Evolutionary conservation across 352 stramenopile species (phyloP).

Genomic region (Pythium brassicae): DNA sequence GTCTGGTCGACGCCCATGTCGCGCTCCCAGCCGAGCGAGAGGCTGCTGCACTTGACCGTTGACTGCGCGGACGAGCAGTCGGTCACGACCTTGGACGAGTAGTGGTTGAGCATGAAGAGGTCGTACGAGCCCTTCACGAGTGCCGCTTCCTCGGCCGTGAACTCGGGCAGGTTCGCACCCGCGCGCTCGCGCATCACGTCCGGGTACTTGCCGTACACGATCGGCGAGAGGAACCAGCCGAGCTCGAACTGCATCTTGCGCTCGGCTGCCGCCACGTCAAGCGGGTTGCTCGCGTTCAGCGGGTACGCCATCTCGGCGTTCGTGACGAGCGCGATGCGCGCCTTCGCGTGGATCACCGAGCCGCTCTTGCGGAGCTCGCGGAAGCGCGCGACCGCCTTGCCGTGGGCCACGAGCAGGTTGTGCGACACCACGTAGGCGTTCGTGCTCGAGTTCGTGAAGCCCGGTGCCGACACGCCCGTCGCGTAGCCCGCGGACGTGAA

Average conservation of each 20-base stretch:
- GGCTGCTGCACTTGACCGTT: constrained; percentile 24
- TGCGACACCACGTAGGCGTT: constrained; percentile 70
- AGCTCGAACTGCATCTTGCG: constrained; percentile 89
- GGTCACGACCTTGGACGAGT: constrained; percentile 52
- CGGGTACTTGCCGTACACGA: constrained; percentile 91
- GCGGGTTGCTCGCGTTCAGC: constrained; percentile 47
- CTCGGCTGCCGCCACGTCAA: constrained; percentile 59
- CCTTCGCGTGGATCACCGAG: constrained; percentile 23
- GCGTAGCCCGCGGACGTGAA: constrained; percentile 86
- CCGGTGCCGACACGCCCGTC: constrained; percentile 42
- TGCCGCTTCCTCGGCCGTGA: constrained; percentile 71
- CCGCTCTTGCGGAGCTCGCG: constrained; percentile 55
- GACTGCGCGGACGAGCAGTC: constrained; percentile 37
- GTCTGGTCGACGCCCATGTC: constrained; percentile 51
- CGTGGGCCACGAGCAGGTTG: constrained; percentile 91
- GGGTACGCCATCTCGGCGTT: constrained; percentile 77
- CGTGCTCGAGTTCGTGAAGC: constrained; percentile 26
- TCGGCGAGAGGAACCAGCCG: constrained; percentile 91
- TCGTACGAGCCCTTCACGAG: constrained; percentile 86
- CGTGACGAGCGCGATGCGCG: constrained; percentile 91
- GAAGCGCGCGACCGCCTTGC: constrained; percentile 80
- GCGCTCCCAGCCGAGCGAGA: constrained; percentile 30
- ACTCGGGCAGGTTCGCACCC: constrained; percentile 76
- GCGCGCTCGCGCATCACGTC: constrained; percentile 82
- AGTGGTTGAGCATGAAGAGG: constrained; percentile 95